phyloP scores from a whole-genome alignment of 2,329 filamentous ascomycete genomes.

The Fusarium scirpi region DNA sequence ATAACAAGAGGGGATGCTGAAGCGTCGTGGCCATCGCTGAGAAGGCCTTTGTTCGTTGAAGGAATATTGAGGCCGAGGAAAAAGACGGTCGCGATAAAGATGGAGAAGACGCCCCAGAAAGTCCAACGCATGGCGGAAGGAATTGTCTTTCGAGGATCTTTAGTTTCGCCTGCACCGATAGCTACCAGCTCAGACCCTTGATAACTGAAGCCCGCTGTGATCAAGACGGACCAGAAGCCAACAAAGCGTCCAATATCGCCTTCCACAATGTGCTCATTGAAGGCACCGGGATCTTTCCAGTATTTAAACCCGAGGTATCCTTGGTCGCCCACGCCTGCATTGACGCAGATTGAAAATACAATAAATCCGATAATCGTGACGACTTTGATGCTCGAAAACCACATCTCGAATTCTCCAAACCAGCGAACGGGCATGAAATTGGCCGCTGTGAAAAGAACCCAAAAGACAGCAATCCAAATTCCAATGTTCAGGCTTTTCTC shows the following conservation, averaged over 20 bases:
- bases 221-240: slow-evolving; percentile 69
- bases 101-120: slow-evolving; percentile 41
- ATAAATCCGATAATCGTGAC: slow-evolving; percentile 69
- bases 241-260: slow-evolving; percentile 66
- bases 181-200: slow-evolving; percentile 48
- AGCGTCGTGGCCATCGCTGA: slow-evolving; percentile 63
- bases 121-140: slow-evolving; percentile 49
- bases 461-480: slow-evolving; percentile 70
- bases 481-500: slow-evolving; percentile 62
- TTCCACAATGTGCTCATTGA: slow-evolving; percentile 60
- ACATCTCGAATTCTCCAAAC: slow-evolving; percentile 73
- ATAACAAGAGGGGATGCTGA: slow-evolving; percentile 73
- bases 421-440: slow-evolving; percentile 69
- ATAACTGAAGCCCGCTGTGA: slow-evolving; percentile 62
- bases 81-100: slow-evolving; percentile 29
- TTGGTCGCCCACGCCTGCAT: slow-evolving; percentile 66
- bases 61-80: slow-evolving; percentile 27
- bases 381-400: slow-evolving; percentile 70
- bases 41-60: slow-evolving; percentile 59
- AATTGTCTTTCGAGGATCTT: slow-evolving; percentile 49
- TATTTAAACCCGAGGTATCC: slow-evolving; percentile 57
- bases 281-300: slow-evolving; percentile 58
- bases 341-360: slow-evolving; percentile 59
- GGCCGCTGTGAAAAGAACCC: slow-evolving; percentile 64
- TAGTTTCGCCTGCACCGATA: slow-evolving; percentile 50